These are phyloP conservation scores for Graphium sp. DNA, from an alignment of 2,329 filamentous ascomycete species.

Conservation along the genomic window DNA sequence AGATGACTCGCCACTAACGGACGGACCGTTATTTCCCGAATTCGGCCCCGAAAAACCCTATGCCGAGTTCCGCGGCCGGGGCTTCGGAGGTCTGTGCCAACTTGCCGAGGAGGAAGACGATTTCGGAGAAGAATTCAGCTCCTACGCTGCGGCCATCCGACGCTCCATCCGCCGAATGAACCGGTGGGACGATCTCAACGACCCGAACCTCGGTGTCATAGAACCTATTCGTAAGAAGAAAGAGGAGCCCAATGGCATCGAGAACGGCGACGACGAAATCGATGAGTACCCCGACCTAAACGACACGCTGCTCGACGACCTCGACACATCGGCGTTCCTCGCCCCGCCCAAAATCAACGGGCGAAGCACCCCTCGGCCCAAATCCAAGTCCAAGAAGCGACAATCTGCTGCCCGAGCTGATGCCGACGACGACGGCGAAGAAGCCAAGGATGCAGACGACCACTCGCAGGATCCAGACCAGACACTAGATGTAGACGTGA, in stretches of 20 bases:
- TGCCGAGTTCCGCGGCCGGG: constrained; percentile 32
- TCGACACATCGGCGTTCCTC: no score
- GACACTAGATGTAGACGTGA: constrained; percentile 17
- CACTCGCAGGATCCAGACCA: no score
- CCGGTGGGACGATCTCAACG: constrained; percentile 44
- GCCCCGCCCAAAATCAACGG: constrained; percentile 10
- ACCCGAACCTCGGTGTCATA: constrained; percentile 27
- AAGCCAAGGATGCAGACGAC: constrained; percentile 13
- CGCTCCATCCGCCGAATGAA: constrained; percentile 47
- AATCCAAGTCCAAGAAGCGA: constrained; percentile 9
- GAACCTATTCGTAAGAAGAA: constrained; percentile 16
- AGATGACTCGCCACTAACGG: constrained; percentile 18
- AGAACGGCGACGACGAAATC: constrained; percentile 9
- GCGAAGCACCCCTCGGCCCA: neutral
- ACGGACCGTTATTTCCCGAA: no score
- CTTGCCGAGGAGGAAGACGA: constrained; percentile 49
- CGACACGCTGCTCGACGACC: neutral
- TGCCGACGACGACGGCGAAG: constrained; percentile 11
- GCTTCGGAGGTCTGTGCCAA: constrained; percentile 47
- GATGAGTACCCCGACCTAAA: constrained; percentile 12
- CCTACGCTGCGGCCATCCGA: constrained; percentile 49
- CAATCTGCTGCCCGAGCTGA: constrained; percentile 11
- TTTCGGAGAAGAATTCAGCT: constrained; percentile 57
- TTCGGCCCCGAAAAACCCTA: constrained; percentile 14
- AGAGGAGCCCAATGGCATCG: constrained; percentile 5